Evolutionary conservation across 1,139 yeast genomes (phyloP).

Genomic region (Scheffersomyces parashehatae): DNA sequence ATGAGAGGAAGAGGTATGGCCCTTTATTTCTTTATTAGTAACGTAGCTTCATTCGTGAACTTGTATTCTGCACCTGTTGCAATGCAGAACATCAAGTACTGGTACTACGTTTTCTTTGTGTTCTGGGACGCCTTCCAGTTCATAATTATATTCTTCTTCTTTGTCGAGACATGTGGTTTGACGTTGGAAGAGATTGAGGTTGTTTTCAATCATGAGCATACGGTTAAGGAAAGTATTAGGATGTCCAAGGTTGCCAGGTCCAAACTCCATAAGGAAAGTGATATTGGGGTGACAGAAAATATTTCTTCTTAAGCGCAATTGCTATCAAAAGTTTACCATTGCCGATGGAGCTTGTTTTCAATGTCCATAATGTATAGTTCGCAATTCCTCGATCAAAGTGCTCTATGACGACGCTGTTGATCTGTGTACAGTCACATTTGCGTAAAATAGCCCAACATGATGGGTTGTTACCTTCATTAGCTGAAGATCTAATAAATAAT

Average conservation of each 20-base stretch:
- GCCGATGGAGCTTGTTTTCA: too few species aligned
- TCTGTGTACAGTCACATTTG: too few species aligned
- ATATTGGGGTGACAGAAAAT: too few species aligned
- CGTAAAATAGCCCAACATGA: too few species aligned
- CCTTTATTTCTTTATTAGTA: slow-evolving; percentile 12
- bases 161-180: slow-evolving; percentile 29
- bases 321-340: too few species aligned
- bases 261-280: background rate
- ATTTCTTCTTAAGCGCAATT: too few species aligned
- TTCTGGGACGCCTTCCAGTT: slow-evolving; percentile 19
- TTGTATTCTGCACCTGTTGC: slow-evolving; percentile 21
- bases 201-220: slow-evolving; percentile 12
- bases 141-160: slow-evolving; percentile 24
- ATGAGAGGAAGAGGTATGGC: slow-evolving; percentile 19
- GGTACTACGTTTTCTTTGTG: slow-evolving; percentile 21
- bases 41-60: slow-evolving; percentile 19
- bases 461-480: too few species aligned
- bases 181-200: slow-evolving; percentile 28
- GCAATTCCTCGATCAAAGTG: too few species aligned
- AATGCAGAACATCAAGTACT: slow-evolving; percentile 19
- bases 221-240: background rate
- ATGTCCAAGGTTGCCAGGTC: background rate
- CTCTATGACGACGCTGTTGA: too few species aligned
- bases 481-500: too few species aligned
- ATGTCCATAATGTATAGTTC: too few species aligned